Evolutionary conservation across 305 asterid genomes (phyloP).

Genomic region (Rubia balearica): DNA sequence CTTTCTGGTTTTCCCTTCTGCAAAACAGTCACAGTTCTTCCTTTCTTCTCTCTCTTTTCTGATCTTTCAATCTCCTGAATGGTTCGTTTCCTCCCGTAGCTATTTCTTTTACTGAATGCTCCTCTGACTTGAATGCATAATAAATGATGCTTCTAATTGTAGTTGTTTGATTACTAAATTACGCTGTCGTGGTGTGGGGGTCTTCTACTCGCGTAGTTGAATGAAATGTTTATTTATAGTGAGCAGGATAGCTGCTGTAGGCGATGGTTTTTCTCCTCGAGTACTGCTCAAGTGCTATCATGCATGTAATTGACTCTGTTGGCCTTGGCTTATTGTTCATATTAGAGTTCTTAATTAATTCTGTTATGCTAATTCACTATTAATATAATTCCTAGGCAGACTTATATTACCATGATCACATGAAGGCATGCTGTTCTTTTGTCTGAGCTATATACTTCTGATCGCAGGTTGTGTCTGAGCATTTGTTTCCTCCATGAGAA

Average conservation of each 20-base stretch:
- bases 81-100: neutral
- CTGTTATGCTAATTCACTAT: no score
- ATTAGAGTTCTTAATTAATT: neutral
- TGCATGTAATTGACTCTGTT: no score
- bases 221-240: no score
- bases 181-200: neutral
- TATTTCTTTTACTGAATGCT: no score
- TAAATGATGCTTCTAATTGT: neutral
- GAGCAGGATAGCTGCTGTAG: no score
- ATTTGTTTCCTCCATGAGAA: no score
- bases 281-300: no score
- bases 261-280: no score
- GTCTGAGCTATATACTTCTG: neutral
- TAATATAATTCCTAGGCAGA: neutral
- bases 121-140: neutral
- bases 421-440: neutral
- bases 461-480: neutral
- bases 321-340: neutral
- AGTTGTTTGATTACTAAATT: neutral
- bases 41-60: neutral
- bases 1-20: neutral
- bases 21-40: slow-evolving; percentile 35
- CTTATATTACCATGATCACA: neutral
- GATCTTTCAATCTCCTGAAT: neutral
- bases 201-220: no score